Evolutionary conservation across 352 stramenopile genomes (phyloP).

Genomic region (Thalassiosira mediterranea): DNA sequence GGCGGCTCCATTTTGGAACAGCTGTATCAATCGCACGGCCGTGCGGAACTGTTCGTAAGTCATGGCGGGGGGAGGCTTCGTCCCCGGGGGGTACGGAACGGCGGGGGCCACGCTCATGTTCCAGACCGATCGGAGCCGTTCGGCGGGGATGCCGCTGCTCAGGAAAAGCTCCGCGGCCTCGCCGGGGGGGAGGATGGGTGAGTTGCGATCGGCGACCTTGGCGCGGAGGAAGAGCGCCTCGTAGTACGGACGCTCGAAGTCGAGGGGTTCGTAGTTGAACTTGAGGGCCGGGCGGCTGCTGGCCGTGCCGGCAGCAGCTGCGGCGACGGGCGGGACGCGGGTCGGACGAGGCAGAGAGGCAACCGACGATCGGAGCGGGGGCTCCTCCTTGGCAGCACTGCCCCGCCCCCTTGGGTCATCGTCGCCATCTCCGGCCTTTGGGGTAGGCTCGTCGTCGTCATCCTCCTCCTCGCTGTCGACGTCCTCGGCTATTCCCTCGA

Average conservation of each 20-base stretch:
- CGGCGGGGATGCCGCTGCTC: constrained; percentile 12
- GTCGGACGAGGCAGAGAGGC: too few species aligned
- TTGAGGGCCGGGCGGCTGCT: not conserved
- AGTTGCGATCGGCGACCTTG: not conserved
- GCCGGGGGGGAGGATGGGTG: constrained; percentile 18
- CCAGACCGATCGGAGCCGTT: constrained; percentile 40
- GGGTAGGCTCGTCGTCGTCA: too few species aligned
- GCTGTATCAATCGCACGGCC: constrained; percentile 38
- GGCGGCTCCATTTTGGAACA: constrained; percentile 42
- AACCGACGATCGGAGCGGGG: not conserved
- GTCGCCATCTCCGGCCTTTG: not conserved
- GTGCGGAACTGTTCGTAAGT: constrained; percentile 25
- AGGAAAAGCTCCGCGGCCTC: constrained; percentile 37
- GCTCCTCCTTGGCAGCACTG: not conserved
- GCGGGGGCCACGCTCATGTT: constrained; percentile 38
- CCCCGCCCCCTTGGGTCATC: too few species aligned
- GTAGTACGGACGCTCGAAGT: not conserved
- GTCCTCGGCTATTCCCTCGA: not conserved
- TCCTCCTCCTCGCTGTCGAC: not conserved
- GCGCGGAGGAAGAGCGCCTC: not conserved
- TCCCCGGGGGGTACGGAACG: constrained; percentile 1
- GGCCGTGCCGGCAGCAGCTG: not conserved
- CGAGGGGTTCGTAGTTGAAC: not conserved
- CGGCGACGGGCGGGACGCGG: too few species aligned
- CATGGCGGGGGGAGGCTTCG: constrained; percentile 28